These are phyloP conservation scores for Hypoxylon sp. DNA, from an alignment of 2,329 filamentous ascomycete species.

Conservation along the genomic window DNA sequence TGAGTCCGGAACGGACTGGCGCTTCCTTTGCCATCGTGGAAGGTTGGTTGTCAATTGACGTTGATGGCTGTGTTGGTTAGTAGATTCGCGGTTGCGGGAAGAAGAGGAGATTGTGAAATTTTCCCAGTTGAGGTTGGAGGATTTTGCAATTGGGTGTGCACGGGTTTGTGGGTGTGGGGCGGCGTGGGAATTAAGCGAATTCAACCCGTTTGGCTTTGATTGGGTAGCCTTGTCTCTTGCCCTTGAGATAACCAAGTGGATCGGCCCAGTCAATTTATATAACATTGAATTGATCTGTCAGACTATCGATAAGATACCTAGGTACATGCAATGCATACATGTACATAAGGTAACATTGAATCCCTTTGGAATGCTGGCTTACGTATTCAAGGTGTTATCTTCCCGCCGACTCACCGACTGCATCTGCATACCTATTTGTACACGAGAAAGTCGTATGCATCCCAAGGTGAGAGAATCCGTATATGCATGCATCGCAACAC, in stretches of 20 bases:
- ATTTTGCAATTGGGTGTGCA: conserved; percentile 38
- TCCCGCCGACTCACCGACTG: conserved; percentile 32
- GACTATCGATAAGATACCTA: conserved; percentile 17
- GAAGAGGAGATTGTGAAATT: conserved; percentile 33
- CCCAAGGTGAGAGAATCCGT: conserved; percentile 19
- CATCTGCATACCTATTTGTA: conserved; percentile 10
- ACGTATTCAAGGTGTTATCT: not conserved
- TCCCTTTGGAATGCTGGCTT: conserved; percentile 2
- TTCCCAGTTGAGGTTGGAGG: conserved; percentile 37
- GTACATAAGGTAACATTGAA: too few species aligned
- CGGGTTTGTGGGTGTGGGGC: conserved; percentile 42
- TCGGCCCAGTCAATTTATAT: not conserved
- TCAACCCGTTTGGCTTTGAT: conserved; percentile 14
- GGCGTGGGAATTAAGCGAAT: conserved; percentile 39
- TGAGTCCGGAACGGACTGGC: conserved; percentile 69
- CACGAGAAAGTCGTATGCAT: conserved; percentile 29
- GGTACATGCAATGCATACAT: conserved; percentile 24
- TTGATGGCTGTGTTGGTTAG: conserved; percentile 50
- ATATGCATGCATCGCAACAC: conserved; percentile 20
- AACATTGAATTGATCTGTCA: conserved; percentile 1
- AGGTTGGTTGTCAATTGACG: conserved; percentile 50
- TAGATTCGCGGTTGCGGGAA: conserved; percentile 43
- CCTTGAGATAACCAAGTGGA: conserved; percentile 8
- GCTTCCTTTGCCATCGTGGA: conserved; percentile 70
- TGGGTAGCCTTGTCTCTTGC: conserved; percentile 31